Percentiles rank a stretch among this genome's conserved stretches.
Conservation (phyloP, 1,284 basidiomycete species). For the Stygiomarasmius scandens region DNA sequence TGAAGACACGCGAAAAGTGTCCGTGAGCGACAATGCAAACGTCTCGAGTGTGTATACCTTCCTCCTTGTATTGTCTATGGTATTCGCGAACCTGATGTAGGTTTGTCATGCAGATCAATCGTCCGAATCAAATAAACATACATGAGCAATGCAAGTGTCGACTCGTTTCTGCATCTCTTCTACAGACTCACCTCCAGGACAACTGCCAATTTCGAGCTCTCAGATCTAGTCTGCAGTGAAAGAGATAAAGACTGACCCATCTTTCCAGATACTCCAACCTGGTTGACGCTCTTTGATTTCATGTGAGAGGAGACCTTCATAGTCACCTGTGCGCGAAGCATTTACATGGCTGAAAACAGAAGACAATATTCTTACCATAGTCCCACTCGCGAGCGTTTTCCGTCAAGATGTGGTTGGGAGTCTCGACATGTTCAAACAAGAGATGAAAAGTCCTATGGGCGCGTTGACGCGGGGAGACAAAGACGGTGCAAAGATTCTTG, state of each 20-base stretch:
- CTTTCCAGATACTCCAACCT: conserved; percentile 80
- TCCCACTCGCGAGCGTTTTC: conserved; percentile 85
- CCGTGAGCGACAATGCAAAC: conserved; percentile 81
- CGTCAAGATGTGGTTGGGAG: conserved; percentile 59
- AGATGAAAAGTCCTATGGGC: conserved; percentile 87
- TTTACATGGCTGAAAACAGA: neutral
- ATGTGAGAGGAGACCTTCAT: conserved; percentile 77
- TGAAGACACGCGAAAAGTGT: conserved; percentile 85
- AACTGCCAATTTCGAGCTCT: conserved; percentile 45
- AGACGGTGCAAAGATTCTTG: conserved; percentile 72
- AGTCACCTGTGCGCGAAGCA: conserved; percentile 53
- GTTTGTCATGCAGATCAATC: neutral
- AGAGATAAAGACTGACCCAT: conserved; percentile 57
- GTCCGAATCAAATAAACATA: conserved; percentile 22
- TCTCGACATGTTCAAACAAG: conserved; percentile 62
- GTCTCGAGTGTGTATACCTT: conserved; percentile 64
- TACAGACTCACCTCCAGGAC: conserved; percentile 84
- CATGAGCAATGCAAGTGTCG: conserved; percentile 75
- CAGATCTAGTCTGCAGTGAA: neutral
- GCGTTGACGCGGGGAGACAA: conserved; percentile 83
- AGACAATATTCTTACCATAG: conserved; percentile 53
- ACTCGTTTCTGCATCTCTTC: conserved; percentile 80
- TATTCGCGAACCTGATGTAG: conserved; percentile 67
- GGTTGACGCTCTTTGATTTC: conserved; percentile 75
- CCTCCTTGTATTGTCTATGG: conserved; percentile 73